phyloP scores from a whole-genome alignment of 371 early-diverging fungal species.

The Saksenaea vasiformis region DNA sequence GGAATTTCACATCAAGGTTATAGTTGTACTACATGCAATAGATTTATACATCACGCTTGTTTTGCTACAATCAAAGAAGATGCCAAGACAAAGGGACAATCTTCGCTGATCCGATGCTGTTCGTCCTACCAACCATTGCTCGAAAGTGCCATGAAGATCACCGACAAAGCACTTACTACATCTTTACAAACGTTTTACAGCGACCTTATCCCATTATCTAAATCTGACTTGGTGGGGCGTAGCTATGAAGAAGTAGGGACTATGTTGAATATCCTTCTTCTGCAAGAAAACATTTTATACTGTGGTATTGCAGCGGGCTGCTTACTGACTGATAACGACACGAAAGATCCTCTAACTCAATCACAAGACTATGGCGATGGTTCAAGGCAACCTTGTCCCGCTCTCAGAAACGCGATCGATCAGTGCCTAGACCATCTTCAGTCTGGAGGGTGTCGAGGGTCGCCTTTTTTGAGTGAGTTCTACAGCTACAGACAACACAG shows the following conservation, averaged over 20 bases:
- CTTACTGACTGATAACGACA: constrained; percentile 24
- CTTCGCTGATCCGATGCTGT: constrained; percentile 24
- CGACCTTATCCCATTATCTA: constrained; percentile 21
- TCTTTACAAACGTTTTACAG: constrained; percentile 23
- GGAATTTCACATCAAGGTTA: constrained; percentile 59
- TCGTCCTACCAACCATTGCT: constrained; percentile 28
- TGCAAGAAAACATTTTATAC: constrained; percentile 45
- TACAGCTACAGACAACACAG: constrained; percentile 16
- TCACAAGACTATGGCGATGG: not conserved
- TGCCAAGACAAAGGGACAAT: constrained; percentile 4
- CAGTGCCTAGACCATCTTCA: constrained; percentile 23
- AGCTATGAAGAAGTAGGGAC: constrained; percentile 44
- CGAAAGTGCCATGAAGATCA: constrained; percentile 35
- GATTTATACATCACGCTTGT: constrained; percentile 56
- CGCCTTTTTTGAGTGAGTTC: constrained; percentile 35
- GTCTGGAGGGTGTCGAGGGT: constrained; percentile 25
- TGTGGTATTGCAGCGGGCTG: constrained; percentile 47
- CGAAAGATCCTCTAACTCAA: constrained; percentile 26
- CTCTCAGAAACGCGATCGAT: constrained; percentile 24
- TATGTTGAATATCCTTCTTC: constrained; percentile 31
- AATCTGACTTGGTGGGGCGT: constrained; percentile 20
- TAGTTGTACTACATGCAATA: constrained; percentile 50
- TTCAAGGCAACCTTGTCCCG: constrained; percentile 5
- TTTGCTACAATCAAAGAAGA: constrained; percentile 19
- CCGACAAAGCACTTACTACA: constrained; percentile 15